Percentiles rank a stretch among this genome's conserved stretches.
These are phyloP conservation scores for Hemileia vastatrix DNA, from an alignment of 1,284 basidiomycete genomes.

Conservation along the genomic window DNA sequence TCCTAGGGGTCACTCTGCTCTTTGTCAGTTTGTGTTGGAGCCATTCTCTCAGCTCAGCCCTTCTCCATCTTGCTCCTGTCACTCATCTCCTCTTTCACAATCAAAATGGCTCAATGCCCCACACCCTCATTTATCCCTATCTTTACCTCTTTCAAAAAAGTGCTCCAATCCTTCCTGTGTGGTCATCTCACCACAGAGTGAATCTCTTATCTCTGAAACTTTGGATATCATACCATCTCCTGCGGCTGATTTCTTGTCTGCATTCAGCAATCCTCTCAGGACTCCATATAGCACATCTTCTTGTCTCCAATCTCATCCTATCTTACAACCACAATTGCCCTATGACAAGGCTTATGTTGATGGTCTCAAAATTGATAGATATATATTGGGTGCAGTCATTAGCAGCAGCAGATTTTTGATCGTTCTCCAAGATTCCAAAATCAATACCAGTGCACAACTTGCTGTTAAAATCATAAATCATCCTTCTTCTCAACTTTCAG, in stretches of 20 bases:
- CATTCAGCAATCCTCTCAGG: conserved; percentile 10
- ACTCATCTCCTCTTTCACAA: neutral
- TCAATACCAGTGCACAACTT: conserved; percentile 57
- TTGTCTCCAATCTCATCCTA: neutral
- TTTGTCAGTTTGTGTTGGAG: conserved; percentile 4
- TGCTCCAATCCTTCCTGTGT: too few species aligned
- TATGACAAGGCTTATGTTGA: conserved; percentile 8
- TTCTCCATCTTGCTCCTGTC: neutral
- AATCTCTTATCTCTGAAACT: conserved; percentile 15
- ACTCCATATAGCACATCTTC: neutral
- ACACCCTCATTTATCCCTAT: conserved; percentile 3
- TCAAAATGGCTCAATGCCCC: neutral
- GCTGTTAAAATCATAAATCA: conserved; percentile 68
- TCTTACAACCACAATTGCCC: neutral
- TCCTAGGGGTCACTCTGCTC: conserved; percentile 1
- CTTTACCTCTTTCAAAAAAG: conserved; percentile 1
- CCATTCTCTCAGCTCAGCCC: neutral
- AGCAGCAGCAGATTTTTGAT: conserved; percentile 80
- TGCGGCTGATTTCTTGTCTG: conserved; percentile 16
- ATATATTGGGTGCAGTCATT: conserved; percentile 65
- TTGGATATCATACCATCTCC: conserved; percentile 18
- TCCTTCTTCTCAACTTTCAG: conserved; percentile 1
- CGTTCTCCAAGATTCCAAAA: conserved; percentile 60
- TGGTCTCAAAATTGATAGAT: conserved; percentile 46
- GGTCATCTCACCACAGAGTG: conserved; percentile 3